Evolutionary conservation across 2,329 filamentous ascomycete genomes (phyloP), one percentile per base, ranked within the genome.

Genomic region (Ophiosphaerella herpotricha): DNA sequence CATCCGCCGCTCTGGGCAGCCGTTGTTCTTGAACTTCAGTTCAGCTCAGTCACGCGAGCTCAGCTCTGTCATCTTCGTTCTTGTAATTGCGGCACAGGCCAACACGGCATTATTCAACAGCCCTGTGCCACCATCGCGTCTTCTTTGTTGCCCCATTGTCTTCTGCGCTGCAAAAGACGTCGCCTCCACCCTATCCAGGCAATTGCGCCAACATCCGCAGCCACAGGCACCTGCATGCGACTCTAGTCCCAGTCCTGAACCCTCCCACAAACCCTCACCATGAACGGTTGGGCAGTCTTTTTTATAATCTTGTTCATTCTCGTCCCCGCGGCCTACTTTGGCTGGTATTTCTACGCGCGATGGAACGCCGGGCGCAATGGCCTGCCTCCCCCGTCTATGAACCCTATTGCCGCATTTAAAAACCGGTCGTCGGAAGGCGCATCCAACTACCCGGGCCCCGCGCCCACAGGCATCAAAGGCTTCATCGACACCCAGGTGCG

Each of bases 261-360:
- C 18, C 35, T 16, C 39, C 46, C 34, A 55, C 61, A 67, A 50
- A 32, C 48, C 48, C 31, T 46, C 61, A 70, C 43, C 48, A 72
- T 73, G 68, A 71, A 72, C 66, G 70, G 68, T 61, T 61, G 67
- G 58, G 38, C 82, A 58, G 85, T 86, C 67, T 82, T 87, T 56
- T 85, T 92, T 76, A 82, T 91, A 71, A 85, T 95, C 68, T 81
- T 90, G 66, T 72, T 93, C 66, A 63, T 90, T 60, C 75, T 91
- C 61, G 43, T 60, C 49, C 68, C 89, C 61, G 31, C 88, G 65
- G 70, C 89, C 64, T 85, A 77, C 49, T 74, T 81, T 48, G 85
- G 81, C 66, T 93, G 87, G 85, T 76, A 91, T 52, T 74, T 85
- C 65, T 91, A 86, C 67, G 85, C 86, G 26, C 87, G 90, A 66